A percentile compares a stretch with the other conserved stretches of the same genome.
phyloP scores from a whole-genome alignment of 805 yeast species.

The Spathaspora girioi region DNA sequence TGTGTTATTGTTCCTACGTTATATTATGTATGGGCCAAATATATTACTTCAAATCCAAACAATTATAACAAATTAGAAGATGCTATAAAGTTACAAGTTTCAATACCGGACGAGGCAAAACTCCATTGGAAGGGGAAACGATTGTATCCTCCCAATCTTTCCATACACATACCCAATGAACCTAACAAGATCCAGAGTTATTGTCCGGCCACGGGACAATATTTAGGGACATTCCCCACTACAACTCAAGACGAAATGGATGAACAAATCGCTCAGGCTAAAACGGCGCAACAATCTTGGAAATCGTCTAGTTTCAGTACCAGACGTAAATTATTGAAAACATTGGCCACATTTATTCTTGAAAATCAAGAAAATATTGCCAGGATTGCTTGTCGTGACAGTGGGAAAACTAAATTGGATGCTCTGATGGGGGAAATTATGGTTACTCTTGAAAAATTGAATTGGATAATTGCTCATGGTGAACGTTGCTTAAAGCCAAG shows the following conservation, averaged over 20 bases:
- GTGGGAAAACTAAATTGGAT: conserved; percentile 94
- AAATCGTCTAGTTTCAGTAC: conserved; percentile 52
- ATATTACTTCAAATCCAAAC: conserved; percentile 35
- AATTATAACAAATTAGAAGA: conserved; percentile 41
- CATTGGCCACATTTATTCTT: conserved; percentile 67
- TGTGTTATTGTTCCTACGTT: conserved; percentile 34
- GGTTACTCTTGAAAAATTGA: conserved; percentile 89
- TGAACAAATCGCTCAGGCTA: conserved; percentile 49
- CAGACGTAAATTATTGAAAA: conserved; percentile 66
- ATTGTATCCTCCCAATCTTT: conserved; percentile 53
- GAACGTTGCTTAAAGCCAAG: conserved; percentile 67
- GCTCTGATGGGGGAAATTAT: conserved; percentile 95
- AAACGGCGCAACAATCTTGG: conserved; percentile 53
- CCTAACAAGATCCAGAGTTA: conserved; percentile 73
- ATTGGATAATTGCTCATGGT: conserved; percentile 87
- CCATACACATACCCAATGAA: conserved; percentile 55
- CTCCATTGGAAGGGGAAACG: conserved; percentile 93
- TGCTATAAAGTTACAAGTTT: conserved; percentile 46
- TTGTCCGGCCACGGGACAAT: conserved; percentile 97
- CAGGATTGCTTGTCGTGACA: conserved; percentile 90
- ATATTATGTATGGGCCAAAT: conserved; percentile 32
- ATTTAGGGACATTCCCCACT: conserved; percentile 67
- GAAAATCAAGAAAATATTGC: conserved; percentile 85
- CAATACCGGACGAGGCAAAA: conserved; percentile 71
- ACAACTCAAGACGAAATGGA: conserved; percentile 72